Conservation (phyloP, 1,139 yeast genomes). For the Nakaseomyces delphensis region DNA sequence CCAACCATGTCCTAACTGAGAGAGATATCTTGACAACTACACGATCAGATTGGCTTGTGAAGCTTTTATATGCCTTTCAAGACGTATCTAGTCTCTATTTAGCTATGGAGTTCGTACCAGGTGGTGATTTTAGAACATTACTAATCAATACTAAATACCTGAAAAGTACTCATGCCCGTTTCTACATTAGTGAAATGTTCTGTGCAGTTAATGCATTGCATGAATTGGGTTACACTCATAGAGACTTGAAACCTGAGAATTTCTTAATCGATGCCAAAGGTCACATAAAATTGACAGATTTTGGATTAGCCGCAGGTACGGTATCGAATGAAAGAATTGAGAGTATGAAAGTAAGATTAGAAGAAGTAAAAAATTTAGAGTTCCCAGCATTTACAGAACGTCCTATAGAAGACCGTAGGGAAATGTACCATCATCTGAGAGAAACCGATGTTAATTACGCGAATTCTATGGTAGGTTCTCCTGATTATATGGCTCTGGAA, state of each 20-base stretch:
- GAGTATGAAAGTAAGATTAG: constrained; percentile 79
- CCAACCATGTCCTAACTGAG: constrained; percentile 91
- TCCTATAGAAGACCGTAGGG: constrained; percentile 80
- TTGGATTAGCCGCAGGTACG: constrained; percentile 95
- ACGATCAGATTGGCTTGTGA: constrained; percentile 92
- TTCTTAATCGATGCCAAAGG: constrained; percentile 90
- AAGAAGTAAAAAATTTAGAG: constrained; percentile 64
- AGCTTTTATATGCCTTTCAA: constrained; percentile 88
- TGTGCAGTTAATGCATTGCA: constrained; percentile 89
- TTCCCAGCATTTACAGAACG: constrained; percentile 55
- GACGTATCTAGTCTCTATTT: constrained; percentile 82
- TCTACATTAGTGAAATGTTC: constrained; percentile 94
- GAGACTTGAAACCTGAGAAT: constrained; percentile 96
- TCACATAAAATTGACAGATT: constrained; percentile 93
- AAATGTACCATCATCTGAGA: constrained; percentile 69
- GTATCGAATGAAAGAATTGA: constrained; percentile 91
- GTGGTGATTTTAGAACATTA: constrained; percentile 95
- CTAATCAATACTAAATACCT: constrained; percentile 87
- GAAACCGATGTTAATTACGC: constrained; percentile 66
- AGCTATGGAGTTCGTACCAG: constrained; percentile 99
- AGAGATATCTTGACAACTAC: constrained; percentile 94
- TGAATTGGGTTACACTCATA: constrained; percentile 89
- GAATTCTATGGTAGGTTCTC: constrained; percentile 93
- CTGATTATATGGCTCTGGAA: constrained; percentile 98
- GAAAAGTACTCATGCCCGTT: constrained; percentile 91